Base-by-base conservation (phyloP, 1,139 yeast genomes). In the Martiniozyma asiatica region DNA sequence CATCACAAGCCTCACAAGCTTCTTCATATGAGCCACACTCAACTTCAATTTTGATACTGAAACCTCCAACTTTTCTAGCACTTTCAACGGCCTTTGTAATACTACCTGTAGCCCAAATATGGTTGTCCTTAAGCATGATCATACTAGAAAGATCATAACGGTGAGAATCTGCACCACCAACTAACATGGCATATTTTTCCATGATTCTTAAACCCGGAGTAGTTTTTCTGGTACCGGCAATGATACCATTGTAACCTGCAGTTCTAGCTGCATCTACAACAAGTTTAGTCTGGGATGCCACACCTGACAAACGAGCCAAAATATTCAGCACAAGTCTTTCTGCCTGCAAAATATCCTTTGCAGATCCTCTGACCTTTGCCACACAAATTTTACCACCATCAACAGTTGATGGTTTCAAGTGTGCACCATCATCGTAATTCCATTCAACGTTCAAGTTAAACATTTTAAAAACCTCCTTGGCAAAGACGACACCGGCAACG, bases 191-290 rank as follows among this genome's bases (percentile, higher is more conserved):
- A 55, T 87, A 87, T 53, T 87, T 87, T 49, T 89, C 97, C 35
- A 87, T 59, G 25, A 74, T 63, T 46, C 97, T 69, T 41, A 87
- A 67, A 0, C 97, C 97, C 0, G 97, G 97, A 1, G 97, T 87
- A n/a, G 96, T 87, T 55, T 87, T 87, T 48, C 97, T 71, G 2
- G 97, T 87, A n/a, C 97, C 97, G 0, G 97, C 96, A 50, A 87
- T 82, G 21, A 77, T 64, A 0, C 96, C 97, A 3, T 59, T 60
- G 51, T 75, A 87, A 0, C 94, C 93, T n/a, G 69, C 59, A 25
- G 68, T 58, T 37, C 73, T 68, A 0, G 95, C 94, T 35, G 73
- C 55, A 13, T 59, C 50, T 33, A 75, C 60, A 9, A 87, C 68
- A 19, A 60, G 56, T 32, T 61, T 58, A 1, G 93, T 74, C 41